Base-by-base conservation (phyloP, 257 asterid species). In the Orobanche coerulescens region DNA sequence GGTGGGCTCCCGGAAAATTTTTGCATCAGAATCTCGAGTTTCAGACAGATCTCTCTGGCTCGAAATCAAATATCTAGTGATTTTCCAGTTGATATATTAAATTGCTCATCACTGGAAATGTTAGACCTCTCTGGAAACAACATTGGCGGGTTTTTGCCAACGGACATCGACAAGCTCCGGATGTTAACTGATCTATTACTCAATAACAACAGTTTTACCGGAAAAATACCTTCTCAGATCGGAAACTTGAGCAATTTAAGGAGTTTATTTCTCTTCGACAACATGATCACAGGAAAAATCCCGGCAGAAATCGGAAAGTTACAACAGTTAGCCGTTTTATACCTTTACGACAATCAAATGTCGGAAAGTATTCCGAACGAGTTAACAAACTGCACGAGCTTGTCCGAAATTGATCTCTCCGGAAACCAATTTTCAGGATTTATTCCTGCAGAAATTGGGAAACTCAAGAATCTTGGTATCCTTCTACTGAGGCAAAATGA, bases 131-230 rank as follows among this genome's bases (percentile, higher is more conserved):
- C 96, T 0, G 84, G 79, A 10, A 91, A 91, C 76, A 71, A 30
- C 56, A 69, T 91, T 37, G 44, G 22, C 4, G 96, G 95, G 24
- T 19, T 2, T n/a, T 16, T 91, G 25, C 98, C 98, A 4, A 20
- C 75, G 0, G 73, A 55, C 47, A 52, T 91, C 13, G 87, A 74
- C 77, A 73, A 51, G 25, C 71, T 91, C 14, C 68, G 66, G 50
- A 78, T 40, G 67, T 84, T 91, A 49, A 85, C 91, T 0, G 98
- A 87, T 76, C 98, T 91, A 49, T 51, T 84, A 66, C 95, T 91
- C 77, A 80, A 85, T 76, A 87, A 83, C 75, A 91, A 91, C 82
- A 83, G 85, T 65, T 82, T 88, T 26, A 65, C 76, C 1, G 98
- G 95, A 65, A 71, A 19, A 58, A 53, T 89, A 33, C 96, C 94